Evolutionary conservation across 768 basidiomycete species (phyloP).

Genomic region (Podaxis pistillaris): DNA sequence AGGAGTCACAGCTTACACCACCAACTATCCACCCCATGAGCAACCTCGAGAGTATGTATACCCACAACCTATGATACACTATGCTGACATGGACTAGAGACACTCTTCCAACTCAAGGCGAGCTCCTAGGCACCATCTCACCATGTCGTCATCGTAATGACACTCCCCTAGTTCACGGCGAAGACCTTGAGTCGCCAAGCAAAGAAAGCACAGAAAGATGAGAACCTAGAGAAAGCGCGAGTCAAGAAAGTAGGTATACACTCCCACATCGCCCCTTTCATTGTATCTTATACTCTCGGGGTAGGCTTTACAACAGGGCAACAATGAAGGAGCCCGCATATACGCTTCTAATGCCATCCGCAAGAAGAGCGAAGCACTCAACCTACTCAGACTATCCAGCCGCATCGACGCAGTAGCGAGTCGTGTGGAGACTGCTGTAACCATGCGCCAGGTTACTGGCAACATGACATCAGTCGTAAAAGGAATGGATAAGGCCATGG

Average conservation of each 20-base stretch:
- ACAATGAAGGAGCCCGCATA: conserved; percentile 95
- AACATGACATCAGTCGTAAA: conserved; percentile 96
- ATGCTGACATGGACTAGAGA: conserved; percentile 61
- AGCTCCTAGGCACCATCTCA: background rate
- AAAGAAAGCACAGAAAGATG: conserved; percentile 97
- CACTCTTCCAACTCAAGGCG: conserved; percentile 98
- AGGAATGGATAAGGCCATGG: conserved; percentile 99
- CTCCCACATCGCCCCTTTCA: background rate
- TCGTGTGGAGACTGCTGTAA: conserved; percentile 96
- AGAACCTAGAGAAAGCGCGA: conserved; percentile 80
- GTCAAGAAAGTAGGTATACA: conserved; percentile 78
- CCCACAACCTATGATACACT: background rate
- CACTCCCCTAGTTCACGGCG: conserved; percentile 82
- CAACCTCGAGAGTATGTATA: conserved; percentile 82
- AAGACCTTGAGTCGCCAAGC: conserved; percentile 94
- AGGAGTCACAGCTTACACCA: conserved; percentile 11
- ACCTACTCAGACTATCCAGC: conserved; percentile 85
- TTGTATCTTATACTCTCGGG: conserved; percentile 11
- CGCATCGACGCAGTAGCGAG: conserved; percentile 97
- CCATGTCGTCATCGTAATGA: conserved; percentile 12
- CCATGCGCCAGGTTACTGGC: conserved; percentile 95
- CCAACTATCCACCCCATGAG: conserved; percentile 49
- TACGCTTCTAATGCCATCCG: conserved; percentile 98
- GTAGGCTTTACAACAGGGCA: conserved; percentile 94
- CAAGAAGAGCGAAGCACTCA: conserved; percentile 94